Base-by-base conservation (phyloP, 2,329 filamentous ascomycete genomes). In the Pseudogymnoascus sp. region DNA sequence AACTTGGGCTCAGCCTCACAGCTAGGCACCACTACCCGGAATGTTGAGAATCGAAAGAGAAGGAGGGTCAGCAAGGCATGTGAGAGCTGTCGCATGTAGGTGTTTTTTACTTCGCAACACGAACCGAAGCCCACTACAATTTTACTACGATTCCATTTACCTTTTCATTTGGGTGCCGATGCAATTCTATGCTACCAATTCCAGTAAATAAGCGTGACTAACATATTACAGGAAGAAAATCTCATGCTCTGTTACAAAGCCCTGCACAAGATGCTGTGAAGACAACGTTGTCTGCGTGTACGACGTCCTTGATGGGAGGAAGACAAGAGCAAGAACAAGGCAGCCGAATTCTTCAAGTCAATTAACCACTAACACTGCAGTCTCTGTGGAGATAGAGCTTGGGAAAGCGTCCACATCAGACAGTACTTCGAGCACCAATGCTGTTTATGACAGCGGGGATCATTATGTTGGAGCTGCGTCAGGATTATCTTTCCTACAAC, bases 401-500 rank as follows among this genome's bases (percentile, higher is more conserved):
- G 39, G 22, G 8, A 43, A 43, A 25, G 39, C 6, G 25, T 25
- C 20, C n/a, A 12, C 39, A 43, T 25, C 39, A 43, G 25, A 43
- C 39, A 9, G 20, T 4, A n/a, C 18, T 25, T 25, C 20, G 22
- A 20, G 18, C 20, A 25, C 12, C 20, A 43, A 25, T 25, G 20
- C 39, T 43, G 39, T 43, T 11, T 25, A 43, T 22, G 39, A 25
- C 12, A 73, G 81, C 9, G 77, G 80, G 64, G 80, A 79, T 1
- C 79, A 84, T 59, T 80, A 81, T 63, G 74, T 81, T n/a, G 81
- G 81, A 8, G 77, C 78, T 12, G 78, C 81, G 0, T 84, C 81
- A 0, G 80, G 79, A 0, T 72, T 83, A 2, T 79, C 80, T 1
- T 84, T 84, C 62, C 73, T 84, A 1, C 78, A 81, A 30, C 74